Evolutionary conservation across 768 basidiomycete genomes (phyloP).

Genomic region (Macrolepiota albuminosa): DNA sequence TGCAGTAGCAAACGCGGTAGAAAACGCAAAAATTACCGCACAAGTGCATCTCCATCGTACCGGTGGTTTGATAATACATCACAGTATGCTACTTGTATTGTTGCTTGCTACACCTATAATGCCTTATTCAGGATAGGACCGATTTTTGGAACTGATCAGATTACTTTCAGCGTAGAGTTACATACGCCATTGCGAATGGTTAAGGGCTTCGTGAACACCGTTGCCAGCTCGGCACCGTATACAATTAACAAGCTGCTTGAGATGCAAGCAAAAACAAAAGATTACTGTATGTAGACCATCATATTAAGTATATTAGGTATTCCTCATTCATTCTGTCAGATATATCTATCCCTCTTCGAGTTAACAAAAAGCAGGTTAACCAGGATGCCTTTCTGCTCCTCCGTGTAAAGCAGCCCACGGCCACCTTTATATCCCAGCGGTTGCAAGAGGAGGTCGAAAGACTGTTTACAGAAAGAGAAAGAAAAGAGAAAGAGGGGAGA

Average conservation of each 20-base stretch:
- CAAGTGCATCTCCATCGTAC: not conserved
- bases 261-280: conserved; percentile 11
- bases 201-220: conserved; percentile 1
- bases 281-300: conserved; percentile 2
- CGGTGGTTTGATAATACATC: conserved; percentile 11
- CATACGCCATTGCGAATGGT: not conserved
- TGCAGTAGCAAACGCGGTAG: conserved; percentile 1
- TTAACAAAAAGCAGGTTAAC: not conserved
- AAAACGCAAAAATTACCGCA: not conserved
- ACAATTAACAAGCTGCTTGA: conserved; percentile 7
- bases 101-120: not conserved
- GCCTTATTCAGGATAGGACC: conserved; percentile 13
- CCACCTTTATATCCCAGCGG: not conserved
- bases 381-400: not conserved
- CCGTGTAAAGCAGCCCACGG: not conserved
- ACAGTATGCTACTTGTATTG: conserved; percentile 7
- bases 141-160: conserved; percentile 4
- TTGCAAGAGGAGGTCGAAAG: not conserved
- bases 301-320: not conserved
- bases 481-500: not conserved
- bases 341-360: not conserved
- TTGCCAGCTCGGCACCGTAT: conserved; percentile 12
- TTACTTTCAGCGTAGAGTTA: conserved; percentile 11
- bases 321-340: not conserved
- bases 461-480: not conserved